These are phyloP conservation scores for Fusarium cicatricum DNA, from an alignment of 2,329 filamentous ascomycete species.

Conservation along the genomic window DNA sequence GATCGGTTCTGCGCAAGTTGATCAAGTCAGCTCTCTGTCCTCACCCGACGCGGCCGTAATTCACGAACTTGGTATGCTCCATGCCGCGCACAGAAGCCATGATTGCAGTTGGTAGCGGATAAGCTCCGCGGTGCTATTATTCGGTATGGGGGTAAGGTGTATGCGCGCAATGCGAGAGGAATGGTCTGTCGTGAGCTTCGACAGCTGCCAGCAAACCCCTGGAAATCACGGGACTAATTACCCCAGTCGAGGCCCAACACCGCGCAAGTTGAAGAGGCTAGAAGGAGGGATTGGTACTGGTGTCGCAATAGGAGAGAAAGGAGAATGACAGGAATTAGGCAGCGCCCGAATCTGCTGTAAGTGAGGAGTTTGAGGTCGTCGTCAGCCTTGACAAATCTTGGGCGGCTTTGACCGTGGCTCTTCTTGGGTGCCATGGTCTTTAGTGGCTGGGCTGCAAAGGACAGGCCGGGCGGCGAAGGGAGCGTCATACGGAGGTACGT, in stretches of 20 bases:
- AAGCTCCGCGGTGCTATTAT: conserved; percentile 24
- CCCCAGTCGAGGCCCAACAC: conserved; percentile 31
- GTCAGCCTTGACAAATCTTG: conserved; percentile 41
- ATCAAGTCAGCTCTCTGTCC: conserved; percentile 24
- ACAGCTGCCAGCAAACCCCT: conserved; percentile 27
- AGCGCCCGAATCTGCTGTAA: conserved; percentile 6
- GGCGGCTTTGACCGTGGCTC: conserved; percentile 32
- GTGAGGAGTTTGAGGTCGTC: conserved; percentile 31
- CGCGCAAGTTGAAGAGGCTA: conserved; percentile 22
- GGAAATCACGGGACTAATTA: conserved; percentile 40
- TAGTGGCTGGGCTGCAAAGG: conserved; percentile 34
- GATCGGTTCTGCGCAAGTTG: conserved; percentile 63
- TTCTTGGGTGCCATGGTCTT: conserved; percentile 35
- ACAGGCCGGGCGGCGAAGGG: conserved; percentile 3
- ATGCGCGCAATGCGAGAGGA: conserved; percentile 12
- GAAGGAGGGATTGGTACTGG: conserved; percentile 2
- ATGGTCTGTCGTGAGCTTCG: conserved; percentile 16
- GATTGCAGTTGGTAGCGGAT: conserved; percentile 34
- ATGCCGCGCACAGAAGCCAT: conserved; percentile 46
- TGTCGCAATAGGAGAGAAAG: conserved; percentile 1
- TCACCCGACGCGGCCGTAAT: conserved; percentile 12
- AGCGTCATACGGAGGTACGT: conserved; percentile 40
- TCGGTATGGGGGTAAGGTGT: conserved; percentile 3
- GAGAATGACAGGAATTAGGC: conserved; percentile 1
- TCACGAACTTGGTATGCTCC: conserved; percentile 49